phyloP scores from a whole-genome alignment of 768 basidiomycete species.

The Kwoniella dendrophila region DNA sequence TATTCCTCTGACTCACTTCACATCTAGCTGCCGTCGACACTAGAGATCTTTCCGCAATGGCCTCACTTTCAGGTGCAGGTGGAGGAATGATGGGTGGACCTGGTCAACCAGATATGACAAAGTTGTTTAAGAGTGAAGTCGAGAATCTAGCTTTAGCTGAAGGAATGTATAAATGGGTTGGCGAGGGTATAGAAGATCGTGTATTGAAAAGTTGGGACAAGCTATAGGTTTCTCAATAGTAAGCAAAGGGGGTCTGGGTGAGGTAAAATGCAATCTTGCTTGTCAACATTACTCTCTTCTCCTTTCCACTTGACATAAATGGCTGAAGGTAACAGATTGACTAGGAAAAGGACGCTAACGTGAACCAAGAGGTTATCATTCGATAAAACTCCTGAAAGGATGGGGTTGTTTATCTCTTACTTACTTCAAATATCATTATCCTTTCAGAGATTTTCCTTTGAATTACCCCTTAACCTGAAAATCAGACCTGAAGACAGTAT shows the following conservation, averaged over 20 bases:
- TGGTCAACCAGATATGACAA: conserved; percentile 75
- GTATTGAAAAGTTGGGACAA: conserved; percentile 76
- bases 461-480: neutral
- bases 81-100: conserved; percentile 49
- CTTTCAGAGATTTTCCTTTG: neutral
- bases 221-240: neutral
- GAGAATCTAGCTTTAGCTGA: conserved; percentile 93
- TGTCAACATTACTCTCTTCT: too few relatives aligned
- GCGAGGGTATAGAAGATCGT: conserved; percentile 75
- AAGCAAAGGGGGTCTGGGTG: too few relatives aligned
- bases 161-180: conserved; percentile 80
- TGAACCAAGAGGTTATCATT: too few relatives aligned
- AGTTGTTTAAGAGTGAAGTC: conserved; percentile 84
- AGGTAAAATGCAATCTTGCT: too few relatives aligned
- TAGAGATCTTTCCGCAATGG: conserved; percentile 65
- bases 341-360: too few relatives aligned
- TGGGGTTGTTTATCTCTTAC: too few relatives aligned
- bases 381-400: too few relatives aligned
- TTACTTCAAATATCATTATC: neutral
- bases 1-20: neutral
- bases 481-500: neutral
- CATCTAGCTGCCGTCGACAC: conserved; percentile 73
- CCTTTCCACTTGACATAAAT: too few relatives aligned
- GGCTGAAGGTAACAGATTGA: too few relatives aligned
- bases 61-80: conserved; percentile 50